Evolutionary conservation across 75 land plant species (phyloP).

Genomic region (Pinus albicaulis): DNA sequence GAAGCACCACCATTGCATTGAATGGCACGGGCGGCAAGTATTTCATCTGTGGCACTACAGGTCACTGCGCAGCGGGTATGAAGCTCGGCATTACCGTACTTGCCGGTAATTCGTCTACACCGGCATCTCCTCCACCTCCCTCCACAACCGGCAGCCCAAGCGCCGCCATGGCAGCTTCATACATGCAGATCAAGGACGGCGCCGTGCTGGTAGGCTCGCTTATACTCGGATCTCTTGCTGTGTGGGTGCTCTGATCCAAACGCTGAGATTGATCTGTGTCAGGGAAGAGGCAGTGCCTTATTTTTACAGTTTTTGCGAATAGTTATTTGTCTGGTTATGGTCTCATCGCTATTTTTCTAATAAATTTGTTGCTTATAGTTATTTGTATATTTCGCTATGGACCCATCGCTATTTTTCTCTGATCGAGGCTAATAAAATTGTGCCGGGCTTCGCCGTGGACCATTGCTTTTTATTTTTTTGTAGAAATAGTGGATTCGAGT

Average conservation of each 20-base stretch:
- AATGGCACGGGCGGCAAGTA: slow-evolving; percentile 16
- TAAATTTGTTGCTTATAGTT: no score
- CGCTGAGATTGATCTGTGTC: not conserved
- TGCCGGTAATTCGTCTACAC: not conserved
- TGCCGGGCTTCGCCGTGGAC: no score
- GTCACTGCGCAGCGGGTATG: slow-evolving; percentile 27
- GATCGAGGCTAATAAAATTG: no score
- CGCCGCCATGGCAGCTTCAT: not conserved
- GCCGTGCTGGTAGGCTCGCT: not conserved
- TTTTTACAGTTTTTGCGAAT: not conserved
- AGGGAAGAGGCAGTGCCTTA: slow-evolving; percentile 30
- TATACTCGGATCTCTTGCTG: not conserved
- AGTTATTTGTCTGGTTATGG: no score
- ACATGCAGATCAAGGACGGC: not conserved
- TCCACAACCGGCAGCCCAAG: no score
- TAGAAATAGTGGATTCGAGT: no score
- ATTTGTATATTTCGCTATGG: no score
- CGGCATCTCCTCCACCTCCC: no score
- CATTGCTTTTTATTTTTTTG: no score
- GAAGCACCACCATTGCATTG: slow-evolving; percentile 23
- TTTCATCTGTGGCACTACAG: slow-evolving; percentile 32
- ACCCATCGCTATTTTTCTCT: no score
- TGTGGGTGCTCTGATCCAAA: not conserved
- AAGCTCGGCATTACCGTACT: slow-evolving; percentile 13
- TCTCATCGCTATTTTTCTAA: no score